phyloP scores from a whole-genome alignment of 106 monocot genomes.

The Dendrobium huoshanense region DNA sequence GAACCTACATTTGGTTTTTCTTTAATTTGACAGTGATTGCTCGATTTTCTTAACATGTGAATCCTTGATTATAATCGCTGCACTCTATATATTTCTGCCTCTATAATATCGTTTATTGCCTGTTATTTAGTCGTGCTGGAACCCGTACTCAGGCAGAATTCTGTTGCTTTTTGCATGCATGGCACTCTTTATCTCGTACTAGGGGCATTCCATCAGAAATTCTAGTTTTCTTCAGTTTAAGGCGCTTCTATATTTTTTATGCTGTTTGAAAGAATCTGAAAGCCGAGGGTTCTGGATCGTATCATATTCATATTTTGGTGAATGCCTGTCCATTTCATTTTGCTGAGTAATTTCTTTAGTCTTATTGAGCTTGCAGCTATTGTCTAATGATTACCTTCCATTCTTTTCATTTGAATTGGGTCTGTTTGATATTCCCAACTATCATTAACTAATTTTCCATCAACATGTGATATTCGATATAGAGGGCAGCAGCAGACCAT shows the following conservation, averaged over 20 bases:
- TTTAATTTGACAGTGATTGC: not conserved
- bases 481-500: constrained; percentile 90
- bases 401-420: not conserved
- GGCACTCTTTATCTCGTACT: not conserved
- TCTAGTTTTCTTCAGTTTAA: not conserved
- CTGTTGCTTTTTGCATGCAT: not conserved
- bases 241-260: not conserved
- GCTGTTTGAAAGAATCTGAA: not conserved
- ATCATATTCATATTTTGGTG: not conserved
- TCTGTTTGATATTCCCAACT: not conserved
- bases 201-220: not conserved
- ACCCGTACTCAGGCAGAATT: not conserved
- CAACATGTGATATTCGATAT: not conserved
- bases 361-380: not conserved
- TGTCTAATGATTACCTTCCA: not conserved
- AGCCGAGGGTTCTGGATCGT: not conserved
- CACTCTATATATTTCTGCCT: not conserved
- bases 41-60: not conserved
- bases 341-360: not conserved
- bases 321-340: not conserved
- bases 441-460: not conserved
- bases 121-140: not conserved
- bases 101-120: not conserved
- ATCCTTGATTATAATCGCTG: not conserved
- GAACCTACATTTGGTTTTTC: not conserved